Evolutionary conservation across 352 stramenopile genomes (phyloP).

Genomic region (Phytophthora multivora): DNA sequence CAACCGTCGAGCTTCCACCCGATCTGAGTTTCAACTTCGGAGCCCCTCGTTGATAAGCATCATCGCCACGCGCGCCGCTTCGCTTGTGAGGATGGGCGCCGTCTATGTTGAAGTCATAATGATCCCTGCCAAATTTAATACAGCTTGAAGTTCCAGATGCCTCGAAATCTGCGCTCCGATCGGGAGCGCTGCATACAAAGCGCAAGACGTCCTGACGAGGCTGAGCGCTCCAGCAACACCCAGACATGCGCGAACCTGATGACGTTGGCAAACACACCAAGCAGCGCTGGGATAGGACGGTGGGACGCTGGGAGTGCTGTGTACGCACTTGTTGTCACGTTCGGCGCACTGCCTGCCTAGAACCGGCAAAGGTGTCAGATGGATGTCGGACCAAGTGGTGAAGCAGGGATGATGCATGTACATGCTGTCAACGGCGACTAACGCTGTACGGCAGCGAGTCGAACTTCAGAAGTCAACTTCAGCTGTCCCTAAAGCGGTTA

Average conservation of each 20-base stretch:
- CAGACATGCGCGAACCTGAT: constrained; percentile 10
- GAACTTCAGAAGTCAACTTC: constrained; percentile 19
- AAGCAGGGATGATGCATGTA: constrained; percentile 5
- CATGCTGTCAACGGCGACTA: constrained; percentile 5
- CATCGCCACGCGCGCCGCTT: constrained; percentile 37
- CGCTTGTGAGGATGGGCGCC: constrained; percentile 11
- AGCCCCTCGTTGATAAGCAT: constrained; percentile 6
- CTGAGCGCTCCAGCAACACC: background rate
- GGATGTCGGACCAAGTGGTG: constrained; percentile 2
- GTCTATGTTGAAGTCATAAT: constrained; percentile 45
- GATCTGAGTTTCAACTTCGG: background rate
- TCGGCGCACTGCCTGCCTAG: background rate
- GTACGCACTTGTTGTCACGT: constrained; percentile 10
- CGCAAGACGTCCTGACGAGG: constrained; percentile 5
- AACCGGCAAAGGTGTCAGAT: background rate
- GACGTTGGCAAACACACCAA: background rate
- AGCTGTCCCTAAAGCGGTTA: background rate
- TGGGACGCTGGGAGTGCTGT: constrained; percentile 8
- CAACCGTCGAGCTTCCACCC: background rate
- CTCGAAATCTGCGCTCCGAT: background rate
- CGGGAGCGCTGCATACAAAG: constrained; percentile 19
- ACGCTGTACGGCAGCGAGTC: background rate
- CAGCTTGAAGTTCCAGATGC: constrained; percentile 47
- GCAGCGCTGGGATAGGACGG: constrained; percentile 8
- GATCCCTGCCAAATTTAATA: constrained; percentile 47